Base-by-base conservation (phyloP, 345 rosid species). In the Turritis glabra region DNA sequence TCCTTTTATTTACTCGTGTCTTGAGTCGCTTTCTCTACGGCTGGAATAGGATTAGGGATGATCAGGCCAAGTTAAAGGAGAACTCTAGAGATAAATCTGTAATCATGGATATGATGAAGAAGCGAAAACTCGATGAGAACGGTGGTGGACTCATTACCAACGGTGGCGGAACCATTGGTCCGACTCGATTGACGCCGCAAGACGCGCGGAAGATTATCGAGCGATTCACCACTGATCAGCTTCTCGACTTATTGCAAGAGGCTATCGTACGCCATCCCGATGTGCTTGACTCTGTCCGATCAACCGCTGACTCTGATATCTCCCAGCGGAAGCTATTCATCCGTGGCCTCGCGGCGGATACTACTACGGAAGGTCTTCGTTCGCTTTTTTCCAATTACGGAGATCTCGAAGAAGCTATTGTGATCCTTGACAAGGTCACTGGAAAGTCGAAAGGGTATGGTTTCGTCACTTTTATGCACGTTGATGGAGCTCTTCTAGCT, bases 371-470 rank as follows among this genome's bases (percentile, higher is more conserved):
- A 8, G 82, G 79, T 63, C 91, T 91, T 22, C 83, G 85, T 1
- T 43, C 81, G 15, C 78, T 83, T 9, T 91, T 91, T 64, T 84
- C 88, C 11, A 76, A 52, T 14, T 91, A 77, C 47, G 97, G 96
- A 0, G 93, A 91, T 50, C 82, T 91, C 7, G 96, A 91, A 55
- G 96, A 91, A 46, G 96, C 92, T 7, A 84, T 87, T 11, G 89
- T 84, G 44, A 85, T 89, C 23, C 83, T 83, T 18, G 97, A 91
- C 22, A 88, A 88, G 76, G 78, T 71, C 5, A 87, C 93, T 2
- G 90, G 86, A 0, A 91, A 89, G 50, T 86, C 93, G 5, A 91
- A 91, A 67, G 97, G 97, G 3, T 91, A 89, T 43, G 96, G 93
- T 0, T 91, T 91, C 26, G 88, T 91, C 19, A 84, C 89, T 0